Evolutionary conservation across 2,329 filamentous ascomycete genomes (phyloP).

Genomic region (Sporothrix brunneoviolacea): DNA sequence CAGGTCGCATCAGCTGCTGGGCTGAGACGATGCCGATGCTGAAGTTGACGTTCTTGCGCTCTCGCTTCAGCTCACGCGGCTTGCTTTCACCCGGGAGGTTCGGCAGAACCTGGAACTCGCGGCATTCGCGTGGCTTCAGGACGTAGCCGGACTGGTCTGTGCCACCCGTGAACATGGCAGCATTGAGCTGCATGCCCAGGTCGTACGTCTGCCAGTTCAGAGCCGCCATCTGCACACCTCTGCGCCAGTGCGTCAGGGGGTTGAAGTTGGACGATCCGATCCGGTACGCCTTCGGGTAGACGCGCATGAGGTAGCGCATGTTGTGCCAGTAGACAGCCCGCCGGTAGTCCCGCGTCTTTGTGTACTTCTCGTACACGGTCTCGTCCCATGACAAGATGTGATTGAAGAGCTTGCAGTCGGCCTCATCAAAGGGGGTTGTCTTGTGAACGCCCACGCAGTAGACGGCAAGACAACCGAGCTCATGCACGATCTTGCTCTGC

Average conservation of each 20-base stretch:
- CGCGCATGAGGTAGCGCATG: slow-evolving; percentile 82
- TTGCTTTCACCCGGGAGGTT: slow-evolving; percentile 41
- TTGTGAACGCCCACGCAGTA: slow-evolving; percentile 64
- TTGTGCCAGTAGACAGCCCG: slow-evolving; percentile 82
- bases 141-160: slow-evolving; percentile 86
- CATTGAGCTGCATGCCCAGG: slow-evolving; percentile 89
- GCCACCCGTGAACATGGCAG: slow-evolving; percentile 93
- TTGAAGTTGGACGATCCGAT: slow-evolving; percentile 91
- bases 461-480: slow-evolving; percentile 79
- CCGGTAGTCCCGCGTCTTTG: slow-evolving; percentile 68
- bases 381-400: slow-evolving; percentile 96
- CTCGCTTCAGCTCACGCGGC: slow-evolving; percentile 55
- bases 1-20: slow-evolving; percentile 82
- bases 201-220: slow-evolving; percentile 99
- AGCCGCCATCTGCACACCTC: slow-evolving; percentile 95
- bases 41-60: slow-evolving; percentile 78
- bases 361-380: slow-evolving; percentile 75
- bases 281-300: slow-evolving; percentile 80
- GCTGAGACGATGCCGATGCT: slow-evolving; percentile 86
- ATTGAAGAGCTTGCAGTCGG: slow-evolving; percentile 80
- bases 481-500: slow-evolving; percentile 78
- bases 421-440: slow-evolving; percentile 70
- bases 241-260: slow-evolving; percentile 86
- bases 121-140: slow-evolving; percentile 81
- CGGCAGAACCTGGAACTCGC: slow-evolving; percentile 58